These are phyloP conservation scores for Monilinia polystroma DNA, from an alignment of 2,329 filamentous ascomycete species.

Conservation along the genomic window DNA sequence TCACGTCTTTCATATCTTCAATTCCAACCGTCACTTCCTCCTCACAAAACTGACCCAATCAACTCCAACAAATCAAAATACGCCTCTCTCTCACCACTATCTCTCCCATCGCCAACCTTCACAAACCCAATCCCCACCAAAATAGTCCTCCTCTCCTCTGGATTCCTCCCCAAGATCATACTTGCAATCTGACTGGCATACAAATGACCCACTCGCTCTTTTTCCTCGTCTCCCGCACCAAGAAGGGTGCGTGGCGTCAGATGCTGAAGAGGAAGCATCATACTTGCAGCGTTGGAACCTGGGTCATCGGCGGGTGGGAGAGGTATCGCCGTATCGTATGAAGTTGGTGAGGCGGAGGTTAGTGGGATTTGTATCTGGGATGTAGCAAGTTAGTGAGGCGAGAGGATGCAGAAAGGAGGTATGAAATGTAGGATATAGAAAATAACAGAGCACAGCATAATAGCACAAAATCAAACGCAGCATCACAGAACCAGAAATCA, in stretches of 20 bases:
- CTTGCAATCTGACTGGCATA: conserved; percentile 88
- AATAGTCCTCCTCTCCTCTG: conserved; percentile 61
- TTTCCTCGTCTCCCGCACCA: conserved; percentile 74
- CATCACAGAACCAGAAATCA: neutral
- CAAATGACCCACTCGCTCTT: conserved; percentile 82
- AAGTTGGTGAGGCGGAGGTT: conserved; percentile 62
- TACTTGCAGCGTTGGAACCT: conserved; percentile 37
- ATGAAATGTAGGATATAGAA: no score
- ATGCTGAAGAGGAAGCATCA: conserved; percentile 77
- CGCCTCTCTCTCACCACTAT: conserved; percentile 46
- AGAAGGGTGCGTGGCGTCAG: conserved; percentile 85
- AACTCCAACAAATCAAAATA: conserved; percentile 67
- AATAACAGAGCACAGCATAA: no score
- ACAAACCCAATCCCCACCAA: conserved; percentile 60
- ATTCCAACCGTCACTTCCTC: neutral
- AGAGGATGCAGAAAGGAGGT: neutral
- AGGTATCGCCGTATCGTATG: conserved; percentile 52
- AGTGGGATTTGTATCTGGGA: conserved; percentile 74
- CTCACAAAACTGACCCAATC: conserved; percentile 51
- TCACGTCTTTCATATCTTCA: no score
- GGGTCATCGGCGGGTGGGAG: conserved; percentile 25
- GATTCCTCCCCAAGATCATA: conserved; percentile 68
- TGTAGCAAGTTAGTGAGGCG: neutral
- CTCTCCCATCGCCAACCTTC: conserved; percentile 53
- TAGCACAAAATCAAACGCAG: neutral